A percentile compares a stretch with the other conserved stretches of the same genome.
Conservation (phyloP, 2,329 filamentous ascomycete genomes). For the Verticillium isaacii region DNA sequence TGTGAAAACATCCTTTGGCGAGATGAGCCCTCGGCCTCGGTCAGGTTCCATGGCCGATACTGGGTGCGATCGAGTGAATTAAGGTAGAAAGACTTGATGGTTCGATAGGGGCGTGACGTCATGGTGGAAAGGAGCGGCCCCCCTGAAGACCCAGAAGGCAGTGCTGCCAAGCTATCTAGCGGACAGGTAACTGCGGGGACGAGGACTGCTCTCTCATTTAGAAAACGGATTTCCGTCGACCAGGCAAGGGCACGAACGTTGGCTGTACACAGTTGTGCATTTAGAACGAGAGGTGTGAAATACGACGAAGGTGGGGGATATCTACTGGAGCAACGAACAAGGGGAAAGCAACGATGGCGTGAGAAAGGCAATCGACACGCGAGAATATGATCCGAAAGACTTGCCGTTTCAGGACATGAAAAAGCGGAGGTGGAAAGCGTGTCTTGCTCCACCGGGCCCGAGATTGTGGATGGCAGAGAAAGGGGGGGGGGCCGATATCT, state of each 20-base stretch:
- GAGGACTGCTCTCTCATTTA: not conserved
- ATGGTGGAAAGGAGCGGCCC: not conserved
- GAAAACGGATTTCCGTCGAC: too few species aligned
- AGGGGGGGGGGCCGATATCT: not conserved
- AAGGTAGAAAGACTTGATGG: not conserved
- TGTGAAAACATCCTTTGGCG: not conserved
- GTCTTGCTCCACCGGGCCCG: not conserved
- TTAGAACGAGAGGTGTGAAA: too few species aligned
- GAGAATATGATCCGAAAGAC: not conserved
- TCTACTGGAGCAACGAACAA: not conserved
- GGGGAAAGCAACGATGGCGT: not conserved
- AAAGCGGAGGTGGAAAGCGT: not conserved
- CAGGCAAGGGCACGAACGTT: too few species aligned
- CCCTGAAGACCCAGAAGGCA: not conserved
- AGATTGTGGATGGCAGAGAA: not conserved
- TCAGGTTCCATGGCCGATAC: not conserved
- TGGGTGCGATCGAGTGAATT: not conserved
- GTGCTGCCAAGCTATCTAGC: not conserved
- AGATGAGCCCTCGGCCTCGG: not conserved
- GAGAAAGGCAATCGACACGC: not conserved
- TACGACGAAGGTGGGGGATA: not conserved
- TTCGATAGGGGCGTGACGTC: not conserved
- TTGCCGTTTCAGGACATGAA: not conserved
- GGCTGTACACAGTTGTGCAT: too few species aligned
- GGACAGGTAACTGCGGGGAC: not conserved